These are phyloP conservation scores for Candida sp. DNA, from an alignment of 1,139 yeast genomes.

Conservation along the genomic window DNA sequence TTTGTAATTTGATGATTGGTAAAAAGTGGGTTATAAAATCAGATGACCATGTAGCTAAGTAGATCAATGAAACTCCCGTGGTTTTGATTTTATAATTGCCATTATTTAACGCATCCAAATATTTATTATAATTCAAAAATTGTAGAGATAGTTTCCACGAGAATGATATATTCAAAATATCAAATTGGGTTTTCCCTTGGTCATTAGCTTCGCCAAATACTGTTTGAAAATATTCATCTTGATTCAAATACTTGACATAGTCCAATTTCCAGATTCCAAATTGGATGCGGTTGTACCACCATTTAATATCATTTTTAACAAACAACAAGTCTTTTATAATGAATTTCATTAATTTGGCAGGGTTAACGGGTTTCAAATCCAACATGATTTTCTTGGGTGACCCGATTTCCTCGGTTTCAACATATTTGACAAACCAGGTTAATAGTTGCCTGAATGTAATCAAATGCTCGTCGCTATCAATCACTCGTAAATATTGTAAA, in stretches of 20 bases:
- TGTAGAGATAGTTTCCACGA: conserved; percentile 33
- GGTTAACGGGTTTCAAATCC: conserved; percentile 76
- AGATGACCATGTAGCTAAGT: conserved; percentile 37
- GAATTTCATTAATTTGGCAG: conserved; percentile 52
- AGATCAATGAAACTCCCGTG: conserved; percentile 38
- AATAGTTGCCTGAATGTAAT: conserved; percentile 61
- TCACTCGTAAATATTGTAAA: conserved; percentile 53
- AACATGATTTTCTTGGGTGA: conserved; percentile 53
- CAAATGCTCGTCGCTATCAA: conserved; percentile 53
- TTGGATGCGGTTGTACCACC: conserved; percentile 68
- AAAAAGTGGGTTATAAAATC: conserved; percentile 34
- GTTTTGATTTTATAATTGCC: conserved; percentile 23
- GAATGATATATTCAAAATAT: conserved; percentile 34
- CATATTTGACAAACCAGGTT: conserved; percentile 50
- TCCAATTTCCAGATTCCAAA: conserved; percentile 82
- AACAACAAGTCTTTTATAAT: conserved; percentile 48
- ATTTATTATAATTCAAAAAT: conserved; percentile 35
- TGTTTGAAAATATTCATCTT: conserved; percentile 33
- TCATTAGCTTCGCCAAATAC: conserved; percentile 13
- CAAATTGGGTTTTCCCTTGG: conserved; percentile 25
- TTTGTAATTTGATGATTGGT: conserved; percentile 35
- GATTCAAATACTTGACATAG: conserved; percentile 54
- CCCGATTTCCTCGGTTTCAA: conserved; percentile 13
- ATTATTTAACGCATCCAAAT: conserved; percentile 22
- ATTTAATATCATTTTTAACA: conserved; percentile 47